Evolutionary conservation across 768 basidiomycete genomes (phyloP), one percentile per base, ranked within the genome.

Genomic region (Suillus spraguei): DNA sequence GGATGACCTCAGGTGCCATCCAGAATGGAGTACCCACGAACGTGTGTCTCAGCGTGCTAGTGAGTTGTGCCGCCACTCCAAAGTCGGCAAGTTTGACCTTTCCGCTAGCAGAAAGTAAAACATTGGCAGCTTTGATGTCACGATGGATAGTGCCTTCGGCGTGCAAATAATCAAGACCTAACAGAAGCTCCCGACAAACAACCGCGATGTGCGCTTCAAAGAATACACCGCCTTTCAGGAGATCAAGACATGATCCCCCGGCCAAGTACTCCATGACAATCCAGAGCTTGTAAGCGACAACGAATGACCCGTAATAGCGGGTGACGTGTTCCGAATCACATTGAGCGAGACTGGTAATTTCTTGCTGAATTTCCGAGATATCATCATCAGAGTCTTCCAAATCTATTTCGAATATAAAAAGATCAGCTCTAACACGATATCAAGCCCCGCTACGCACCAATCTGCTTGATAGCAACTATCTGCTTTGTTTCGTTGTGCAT

Each of bases 251-350:
- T 33, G 95, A 97, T n/a, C 97, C 97, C 49, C 97, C 97, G 0
- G 95, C 95, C 60, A 99, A 89, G 77, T 94, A 99, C 77, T 99
- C 97, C 97, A 99, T 99, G 71, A 99, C 80, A 72, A 99, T 99
- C 97, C 97, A 99, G 28, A 99, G 82, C 77, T 98, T 97, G 82
- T 97, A 99, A 41, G 92, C 88, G 67, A 94, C 89, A 60, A 99
- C 94, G 76, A 99, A 99, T 55, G 94, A 95, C 52, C 95, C 96
- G 71, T 97, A 98, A 75, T 99, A 99, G 53, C 91, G 84, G 47
- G 97, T 99, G 60, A 99, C 94, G 75, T 94, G 95, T 78, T 95
- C 94, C 5, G 96, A 98, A 74, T 96, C 95, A 79, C 95, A 97
- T 68, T 92, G 92, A 1, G 95, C 94, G 35, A 99, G 84, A 76